Evolutionary conservation across 2,329 filamentous ascomycete species (phyloP).

Genomic region (Ophiocordyceps camponoti-floridani): DNA sequence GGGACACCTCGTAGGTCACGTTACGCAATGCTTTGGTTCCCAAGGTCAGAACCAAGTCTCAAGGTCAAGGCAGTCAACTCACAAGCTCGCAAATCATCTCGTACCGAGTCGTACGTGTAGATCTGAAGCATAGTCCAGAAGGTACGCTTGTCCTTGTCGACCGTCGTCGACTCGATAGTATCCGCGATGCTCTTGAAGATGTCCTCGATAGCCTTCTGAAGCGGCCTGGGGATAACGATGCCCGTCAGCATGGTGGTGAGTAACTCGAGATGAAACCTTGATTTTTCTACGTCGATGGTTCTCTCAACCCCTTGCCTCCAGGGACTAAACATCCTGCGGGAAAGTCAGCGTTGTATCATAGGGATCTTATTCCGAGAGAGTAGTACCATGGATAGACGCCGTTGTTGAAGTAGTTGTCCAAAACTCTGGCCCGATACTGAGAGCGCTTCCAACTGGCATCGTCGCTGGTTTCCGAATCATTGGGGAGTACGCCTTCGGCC

Average conservation of each 20-base stretch:
- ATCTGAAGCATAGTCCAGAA: constrained; percentile 1
- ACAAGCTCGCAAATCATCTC: neutral
- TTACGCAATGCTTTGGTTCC: neutral
- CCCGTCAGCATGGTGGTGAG: neutral
- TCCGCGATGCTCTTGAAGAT: neutral
- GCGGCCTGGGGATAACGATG: neutral
- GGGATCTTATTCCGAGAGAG: neutral
- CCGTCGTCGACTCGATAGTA: neutral
- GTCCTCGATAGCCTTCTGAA: neutral
- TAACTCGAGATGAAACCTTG: neutral
- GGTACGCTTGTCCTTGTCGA: neutral
- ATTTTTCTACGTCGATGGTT: neutral
- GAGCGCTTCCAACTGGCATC: neutral
- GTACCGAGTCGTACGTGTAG: neutral
- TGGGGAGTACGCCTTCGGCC: constrained; percentile 1
- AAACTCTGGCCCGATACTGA: neutral
- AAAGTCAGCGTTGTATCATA: neutral
- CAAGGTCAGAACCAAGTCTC: neutral
- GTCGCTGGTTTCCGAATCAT: neutral
- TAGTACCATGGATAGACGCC: neutral
- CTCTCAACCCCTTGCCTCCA: neutral
- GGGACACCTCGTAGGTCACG: neutral
- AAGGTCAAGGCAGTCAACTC: neutral
- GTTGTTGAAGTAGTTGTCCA: neutral
- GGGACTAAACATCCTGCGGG: neutral